Base-by-base conservation (phyloP, 1,139 yeast genomes). In the Magnusiomyces suaveolens region DNA sequence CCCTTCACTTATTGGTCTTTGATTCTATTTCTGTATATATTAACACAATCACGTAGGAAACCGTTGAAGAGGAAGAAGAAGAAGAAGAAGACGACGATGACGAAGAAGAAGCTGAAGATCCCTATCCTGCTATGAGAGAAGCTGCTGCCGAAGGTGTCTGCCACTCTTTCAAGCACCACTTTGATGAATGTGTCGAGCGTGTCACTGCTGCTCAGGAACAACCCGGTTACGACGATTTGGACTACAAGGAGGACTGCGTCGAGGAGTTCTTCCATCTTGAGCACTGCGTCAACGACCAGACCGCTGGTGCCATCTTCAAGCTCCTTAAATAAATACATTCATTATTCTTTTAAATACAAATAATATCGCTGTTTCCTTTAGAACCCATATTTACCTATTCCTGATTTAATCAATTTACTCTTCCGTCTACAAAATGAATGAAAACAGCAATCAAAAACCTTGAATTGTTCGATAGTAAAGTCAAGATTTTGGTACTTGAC, bases 191-290 rank as follows among this genome's bases (percentile, higher is more conserved):
- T 79, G 82, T 83, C 58, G 97, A 86, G 73, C 87, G 97, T 77
- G 97, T 92, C 63, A 82, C 90, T 63, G 81, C 83, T 71, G 95
- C 83, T 67, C 80, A 78, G 77, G 86, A 87, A 75, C 90, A 87
- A 67, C 84, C 81, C 63, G 95, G 76, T 61, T 89, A 90, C 70
- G 96, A 75, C 41, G 82, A 84, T 56, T 79, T 79, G 67, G 83
- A 77, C n/a, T 79, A 87, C 78, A 89, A 90, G 75, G 97, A 90
- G 60, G 96, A 90, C 75, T 92, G 98, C 78, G 84, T 90, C 61
- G 97, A 92, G 75, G 98, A 92, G 75, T 92, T 85, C 75, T 90
- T 90, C 90, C 97, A 92, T 75, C 79, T 89, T 71, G 87, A 87
- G 72, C 97, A 92, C 74, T 88, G 95, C 77, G 69, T 90, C 68